Percentiles rank a stretch among this genome's conserved stretches.
Conservation (phyloP, 352 stramenopile species). For the Phytophthora pluvialis region DNA sequence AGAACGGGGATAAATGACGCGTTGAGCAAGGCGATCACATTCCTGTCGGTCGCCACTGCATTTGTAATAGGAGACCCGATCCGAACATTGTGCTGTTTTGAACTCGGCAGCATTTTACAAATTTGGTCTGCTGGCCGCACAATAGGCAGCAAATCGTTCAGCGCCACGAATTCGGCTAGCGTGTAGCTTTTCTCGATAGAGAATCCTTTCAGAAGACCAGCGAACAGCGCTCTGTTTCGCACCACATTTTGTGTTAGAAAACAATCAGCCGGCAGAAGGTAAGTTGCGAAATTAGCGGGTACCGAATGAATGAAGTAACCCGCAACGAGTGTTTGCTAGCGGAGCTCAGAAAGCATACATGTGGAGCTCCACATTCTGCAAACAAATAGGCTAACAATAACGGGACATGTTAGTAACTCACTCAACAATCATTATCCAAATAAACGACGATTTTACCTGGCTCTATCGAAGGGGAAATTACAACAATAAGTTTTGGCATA, state of each 20-base stretch:
- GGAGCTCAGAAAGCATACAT: slow-evolving; percentile 69
- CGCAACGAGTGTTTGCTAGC: slow-evolving; percentile 39
- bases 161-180: slow-evolving; percentile 47
- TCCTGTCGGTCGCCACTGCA: slow-evolving; percentile 16
- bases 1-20: slow-evolving; percentile 63
- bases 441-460: slow-evolving; percentile 28
- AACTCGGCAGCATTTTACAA: slow-evolving; percentile 41
- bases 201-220: slow-evolving; percentile 51
- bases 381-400: slow-evolving; percentile 51
- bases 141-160: slow-evolving; percentile 47
- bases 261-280: background rate
- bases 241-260: slow-evolving; percentile 7
- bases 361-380: slow-evolving; percentile 47
- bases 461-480: slow-evolving; percentile 38
- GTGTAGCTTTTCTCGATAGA: slow-evolving; percentile 45
- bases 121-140: slow-evolving; percentile 32
- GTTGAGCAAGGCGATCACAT: slow-evolving; percentile 45
- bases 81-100: slow-evolving; percentile 24
- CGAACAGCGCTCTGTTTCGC: slow-evolving; percentile 54
- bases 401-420: background rate
- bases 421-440: background rate
- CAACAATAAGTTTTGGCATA: slow-evolving; percentile 41
- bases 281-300: slow-evolving; percentile 3
- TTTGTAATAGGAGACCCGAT: slow-evolving; percentile 25
- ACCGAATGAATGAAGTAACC: slow-evolving; percentile 62